Base-by-base conservation (phyloP, 768 basidiomycete genomes). In the Mycena floridula region DNA sequence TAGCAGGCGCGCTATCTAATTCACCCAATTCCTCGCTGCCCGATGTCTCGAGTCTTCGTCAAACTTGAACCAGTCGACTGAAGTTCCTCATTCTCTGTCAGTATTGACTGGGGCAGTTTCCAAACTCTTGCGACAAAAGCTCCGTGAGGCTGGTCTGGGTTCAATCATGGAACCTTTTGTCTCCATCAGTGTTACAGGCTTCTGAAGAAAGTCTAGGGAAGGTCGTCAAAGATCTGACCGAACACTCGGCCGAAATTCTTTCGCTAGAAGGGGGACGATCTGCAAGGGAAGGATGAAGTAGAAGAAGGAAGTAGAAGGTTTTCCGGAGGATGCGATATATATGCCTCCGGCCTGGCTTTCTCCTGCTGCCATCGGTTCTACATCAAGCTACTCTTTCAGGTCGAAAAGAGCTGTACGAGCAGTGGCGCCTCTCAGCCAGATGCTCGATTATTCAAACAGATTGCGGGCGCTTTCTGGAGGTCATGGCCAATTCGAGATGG, bases 381-480 rank as follows among this genome's bases (percentile, higher is more conserved):
- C 47, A 38, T 51, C 25, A 53, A 61, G 20, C 59, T 49, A 22
- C 50, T 32, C 62, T 2, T 64, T 70, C 49, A 66, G 62, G 21
- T 57, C 75, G 40, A 85, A 77, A 59, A 75, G 82, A n/a, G 74
- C 79, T n/a, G 67, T 93, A 21, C 63, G 77, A 47, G 89, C 82
- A 8, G 50, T 81, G 24, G 87, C 84, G 16, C 90, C 90, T 2
- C 72, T 93, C n/a, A 86, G 81, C 54, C 76, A 73, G 53, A 83
- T 90, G 76, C 67, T 92, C 16, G 84, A 91, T 59, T 93, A 87
- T 53, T 82, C 86, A 7, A 82, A 71, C 37, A 73, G 88, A 13
- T 61, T 93, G 41, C 82, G 90, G 15, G 84, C 90, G 1, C 61
- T 92, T 27, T 85, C 87, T 2, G 90, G 86, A 38, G 90, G 90